A percentile compares a stretch with the other conserved stretches of the same genome.
These are phyloP conservation scores for Peniophora sp. DNA, from an alignment of 1,284 basidiomycete species.

Conservation along the genomic window DNA sequence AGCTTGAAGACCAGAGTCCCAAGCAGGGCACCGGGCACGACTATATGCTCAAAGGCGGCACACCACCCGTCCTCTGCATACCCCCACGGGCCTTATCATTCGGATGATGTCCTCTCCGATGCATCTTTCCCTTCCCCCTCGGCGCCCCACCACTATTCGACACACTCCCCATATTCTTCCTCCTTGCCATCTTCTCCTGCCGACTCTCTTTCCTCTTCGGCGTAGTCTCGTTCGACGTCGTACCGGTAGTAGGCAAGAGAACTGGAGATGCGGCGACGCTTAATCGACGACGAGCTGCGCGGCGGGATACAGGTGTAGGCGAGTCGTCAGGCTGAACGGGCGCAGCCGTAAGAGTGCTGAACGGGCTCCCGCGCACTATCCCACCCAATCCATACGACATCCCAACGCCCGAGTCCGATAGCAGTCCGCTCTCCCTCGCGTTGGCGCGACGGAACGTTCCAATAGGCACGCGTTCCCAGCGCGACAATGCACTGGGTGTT, in stretches of 20 bases:
- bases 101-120: constrained; percentile 55
- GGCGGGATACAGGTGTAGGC: constrained; percentile 26
- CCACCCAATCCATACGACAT: constrained; percentile 19
- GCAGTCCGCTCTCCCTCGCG: constrained; percentile 31
- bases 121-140: constrained; percentile 29
- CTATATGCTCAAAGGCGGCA: too few relatives aligned
- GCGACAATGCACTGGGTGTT: constrained; percentile 32
- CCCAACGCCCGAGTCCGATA: constrained; percentile 21
- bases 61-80: constrained; percentile 37
- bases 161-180: constrained; percentile 36
- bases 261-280: constrained; percentile 40
- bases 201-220: constrained; percentile 49
- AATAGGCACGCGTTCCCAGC: constrained; percentile 73
- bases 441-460: constrained; percentile 59
- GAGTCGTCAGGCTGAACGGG: too few relatives aligned
- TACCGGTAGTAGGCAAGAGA: constrained; percentile 42
- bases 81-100: constrained; percentile 59
- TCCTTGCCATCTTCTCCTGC: constrained; percentile 32
- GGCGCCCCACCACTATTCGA: constrained; percentile 25
- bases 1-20: too few relatives aligned
- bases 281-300: neutral
- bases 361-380: constrained; percentile 26
- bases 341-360: constrained; percentile 35
- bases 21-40: too few relatives aligned
- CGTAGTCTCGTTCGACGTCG: constrained; percentile 40